Conservation (phyloP, 257 asterid genomes). For the Solanum gracilifrons region DNA sequence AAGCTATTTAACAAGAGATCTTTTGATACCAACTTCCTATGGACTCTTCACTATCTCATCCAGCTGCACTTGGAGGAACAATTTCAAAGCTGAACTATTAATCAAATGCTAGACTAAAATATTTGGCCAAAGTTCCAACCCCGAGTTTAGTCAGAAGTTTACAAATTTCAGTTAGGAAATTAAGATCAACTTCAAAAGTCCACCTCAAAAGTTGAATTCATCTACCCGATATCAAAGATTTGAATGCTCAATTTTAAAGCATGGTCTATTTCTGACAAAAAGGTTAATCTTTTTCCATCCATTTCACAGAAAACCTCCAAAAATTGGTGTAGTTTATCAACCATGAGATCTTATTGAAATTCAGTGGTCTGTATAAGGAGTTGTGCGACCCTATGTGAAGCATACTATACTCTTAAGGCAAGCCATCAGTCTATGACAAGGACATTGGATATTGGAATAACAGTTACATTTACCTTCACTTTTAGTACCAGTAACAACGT, state of each 20-base stretch:
- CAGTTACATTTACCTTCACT: slow-evolving; percentile 48
- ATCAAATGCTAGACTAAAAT: neutral
- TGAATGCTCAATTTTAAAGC: neutral
- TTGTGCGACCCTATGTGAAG: neutral
- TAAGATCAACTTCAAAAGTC: neutral
- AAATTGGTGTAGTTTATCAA: neutral
- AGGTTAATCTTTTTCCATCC: neutral
- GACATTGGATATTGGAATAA: neutral
- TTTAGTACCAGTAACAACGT: slow-evolving; percentile 47
- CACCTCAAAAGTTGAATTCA: neutral
- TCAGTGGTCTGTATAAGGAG: neutral
- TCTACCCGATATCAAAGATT: neutral
- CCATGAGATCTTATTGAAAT: neutral
- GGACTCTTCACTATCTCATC: neutral
- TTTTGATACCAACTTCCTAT: neutral
- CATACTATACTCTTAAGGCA: neutral
- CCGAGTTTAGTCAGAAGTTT: neutral
- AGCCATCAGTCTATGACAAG: neutral
- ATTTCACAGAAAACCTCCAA: neutral
- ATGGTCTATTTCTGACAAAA: neutral
- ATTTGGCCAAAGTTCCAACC: neutral
- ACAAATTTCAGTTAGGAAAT: neutral
- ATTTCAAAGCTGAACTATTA: neutral
- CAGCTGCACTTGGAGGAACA: neutral
- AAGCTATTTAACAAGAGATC: neutral